phyloP scores from a whole-genome alignment of 2,329 filamentous ascomycete genomes.

The Westerdykella sp. region DNA sequence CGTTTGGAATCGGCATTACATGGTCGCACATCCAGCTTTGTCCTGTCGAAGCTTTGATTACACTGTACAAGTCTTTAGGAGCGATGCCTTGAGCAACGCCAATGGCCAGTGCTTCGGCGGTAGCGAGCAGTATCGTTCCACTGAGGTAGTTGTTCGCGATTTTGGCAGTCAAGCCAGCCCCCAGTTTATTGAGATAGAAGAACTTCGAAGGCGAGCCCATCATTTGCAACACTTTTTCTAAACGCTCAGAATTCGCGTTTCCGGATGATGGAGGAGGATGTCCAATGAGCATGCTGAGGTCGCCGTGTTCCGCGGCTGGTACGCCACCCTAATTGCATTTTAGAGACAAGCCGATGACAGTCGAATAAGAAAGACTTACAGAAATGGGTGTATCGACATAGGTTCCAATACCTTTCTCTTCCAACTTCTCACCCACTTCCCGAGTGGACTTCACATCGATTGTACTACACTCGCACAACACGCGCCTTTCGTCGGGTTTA shows the following conservation, averaged over 20 bases:
- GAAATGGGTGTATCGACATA: conserved; percentile 32
- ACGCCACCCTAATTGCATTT: conserved; percentile 21
- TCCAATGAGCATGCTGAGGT: conserved; percentile 24
- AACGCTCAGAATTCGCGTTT: conserved; percentile 7
- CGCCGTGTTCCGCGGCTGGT: conserved; percentile 24
- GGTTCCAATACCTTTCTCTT: conserved; percentile 8
- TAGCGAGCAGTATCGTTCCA: conserved; percentile 27
- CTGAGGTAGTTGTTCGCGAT: conserved; percentile 32
- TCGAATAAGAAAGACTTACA: conserved; percentile 7
- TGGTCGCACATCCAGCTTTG: conserved; percentile 33
- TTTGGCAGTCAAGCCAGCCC: conserved; percentile 28
- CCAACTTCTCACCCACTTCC: conserved; percentile 17
- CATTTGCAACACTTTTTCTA: conserved; percentile 12
- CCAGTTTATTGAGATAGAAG: conserved; percentile 25
- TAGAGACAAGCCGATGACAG: neutral
- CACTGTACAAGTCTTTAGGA: conserved; percentile 19
- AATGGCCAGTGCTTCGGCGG: conserved; percentile 28
- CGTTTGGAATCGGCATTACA: conserved; percentile 29
- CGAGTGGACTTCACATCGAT: conserved; percentile 25
- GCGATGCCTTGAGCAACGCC: conserved; percentile 28
- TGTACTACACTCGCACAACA: conserved; percentile 30
- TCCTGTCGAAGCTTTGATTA: conserved; percentile 27
- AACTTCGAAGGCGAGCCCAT: conserved; percentile 23
- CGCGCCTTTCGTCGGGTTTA: conserved; percentile 11
- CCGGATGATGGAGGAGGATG: conserved; percentile 11